These are phyloP conservation scores for Penicillium sp. DNA, from an alignment of 2,329 filamentous ascomycete genomes.

Conservation along the genomic window DNA sequence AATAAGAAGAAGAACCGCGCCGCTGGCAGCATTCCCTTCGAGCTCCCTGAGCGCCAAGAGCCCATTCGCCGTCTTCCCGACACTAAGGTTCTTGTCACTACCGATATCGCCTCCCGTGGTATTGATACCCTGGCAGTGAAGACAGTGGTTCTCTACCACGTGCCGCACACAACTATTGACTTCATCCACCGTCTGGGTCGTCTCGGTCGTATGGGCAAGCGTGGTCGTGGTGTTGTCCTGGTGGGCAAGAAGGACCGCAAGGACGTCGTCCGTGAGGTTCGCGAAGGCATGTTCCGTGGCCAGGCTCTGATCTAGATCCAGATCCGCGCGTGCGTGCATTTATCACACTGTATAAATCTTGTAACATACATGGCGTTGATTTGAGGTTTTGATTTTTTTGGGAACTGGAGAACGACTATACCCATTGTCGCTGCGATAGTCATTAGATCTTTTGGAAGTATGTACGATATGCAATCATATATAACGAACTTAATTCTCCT, in stretches of 20 bases:
- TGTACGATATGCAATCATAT: slow-evolving; percentile 13
- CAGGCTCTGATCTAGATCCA: slow-evolving; percentile 66
- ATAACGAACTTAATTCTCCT: slow-evolving; percentile 9
- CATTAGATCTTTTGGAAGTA: slow-evolving; percentile 10
- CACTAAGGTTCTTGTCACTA: slow-evolving; percentile 89
- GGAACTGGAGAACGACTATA: slow-evolving; percentile 14
- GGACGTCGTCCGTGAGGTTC: slow-evolving; percentile 88
- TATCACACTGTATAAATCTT: slow-evolving; percentile 15
- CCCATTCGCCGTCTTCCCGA: slow-evolving; percentile 60
- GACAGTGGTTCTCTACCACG: slow-evolving; percentile 91
- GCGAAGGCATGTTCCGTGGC: slow-evolving; percentile 81
- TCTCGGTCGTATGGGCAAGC: slow-evolving; percentile 85
- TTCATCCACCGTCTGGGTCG: slow-evolving; percentile 95
- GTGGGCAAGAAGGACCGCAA: slow-evolving; percentile 85
- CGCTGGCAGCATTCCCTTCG: slow-evolving; percentile 42
- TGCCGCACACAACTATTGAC: slow-evolving; percentile 96
- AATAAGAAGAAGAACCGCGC: slow-evolving; percentile 30
- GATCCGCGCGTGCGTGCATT: slow-evolving; percentile 1
- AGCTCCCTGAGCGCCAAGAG: slow-evolving; percentile 36
- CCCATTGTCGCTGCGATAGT: slow-evolving; percentile 11
- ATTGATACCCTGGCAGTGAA: slow-evolving; percentile 91
- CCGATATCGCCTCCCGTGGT: slow-evolving; percentile 85
- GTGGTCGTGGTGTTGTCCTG: slow-evolving; percentile 84
- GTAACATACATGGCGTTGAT: slow-evolving; percentile 23
- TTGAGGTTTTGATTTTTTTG: slow-evolving; percentile 9